Evolutionary conservation across 306 rosid genomes (phyloP).

Genomic region (Cicer bijugum): DNA sequence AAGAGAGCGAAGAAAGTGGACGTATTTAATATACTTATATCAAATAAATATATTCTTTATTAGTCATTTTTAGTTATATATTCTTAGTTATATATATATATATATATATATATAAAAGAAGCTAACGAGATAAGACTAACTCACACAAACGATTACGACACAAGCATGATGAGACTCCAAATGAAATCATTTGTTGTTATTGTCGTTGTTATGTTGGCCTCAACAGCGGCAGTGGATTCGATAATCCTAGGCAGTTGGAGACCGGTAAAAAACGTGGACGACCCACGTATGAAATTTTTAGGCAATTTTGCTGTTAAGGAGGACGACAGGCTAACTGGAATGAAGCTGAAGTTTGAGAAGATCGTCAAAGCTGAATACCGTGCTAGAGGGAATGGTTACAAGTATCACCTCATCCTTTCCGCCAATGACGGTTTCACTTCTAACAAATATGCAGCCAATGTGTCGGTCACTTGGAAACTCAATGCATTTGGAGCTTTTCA

Average conservation of each 20-base stretch:
- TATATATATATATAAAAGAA: no score
- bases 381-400: constrained; percentile 40
- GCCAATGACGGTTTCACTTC: constrained; percentile 13
- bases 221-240: not conserved
- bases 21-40: no score
- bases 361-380: constrained; percentile 50
- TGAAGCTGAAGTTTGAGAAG: constrained; percentile 33
- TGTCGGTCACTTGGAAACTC: constrained; percentile 26
- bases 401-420: constrained; percentile 43
- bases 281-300: constrained; percentile 52
- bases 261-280: not conserved
- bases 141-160: not conserved
- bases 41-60: no score
- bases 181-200: not conserved
- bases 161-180: not conserved
- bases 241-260: not conserved
- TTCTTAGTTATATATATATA: no score
- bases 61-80: no score
- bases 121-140: no score
- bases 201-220: not conserved
- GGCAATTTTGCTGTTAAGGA: constrained; percentile 54
- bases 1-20: no score
- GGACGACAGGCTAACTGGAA: constrained; percentile 40
- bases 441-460: constrained; percentile 38
- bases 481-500: no score